Evolutionary conservation across 805 yeast species (phyloP).

Genomic region (Middelhovenomyces tepae): DNA sequence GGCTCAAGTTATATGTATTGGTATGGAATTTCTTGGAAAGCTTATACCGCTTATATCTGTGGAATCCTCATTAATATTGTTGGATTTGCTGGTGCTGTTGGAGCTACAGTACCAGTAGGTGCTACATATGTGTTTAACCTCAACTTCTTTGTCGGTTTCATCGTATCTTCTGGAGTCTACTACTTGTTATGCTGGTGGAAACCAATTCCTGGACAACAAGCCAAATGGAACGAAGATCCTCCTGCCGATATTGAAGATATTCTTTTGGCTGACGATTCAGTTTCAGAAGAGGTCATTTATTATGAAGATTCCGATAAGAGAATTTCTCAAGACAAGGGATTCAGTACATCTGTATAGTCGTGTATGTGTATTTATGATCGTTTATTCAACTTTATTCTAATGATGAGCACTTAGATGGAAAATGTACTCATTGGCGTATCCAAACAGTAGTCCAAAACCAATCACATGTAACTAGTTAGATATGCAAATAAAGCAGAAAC

Average conservation of each 20-base stretch:
- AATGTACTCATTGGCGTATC: slow-evolving; percentile 90
- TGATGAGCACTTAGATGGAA: slow-evolving; percentile 50
- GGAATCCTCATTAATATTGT: slow-evolving; percentile 80
- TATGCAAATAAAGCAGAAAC: slow-evolving; percentile 9
- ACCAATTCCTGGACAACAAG: background rate
- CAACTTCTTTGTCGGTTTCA: slow-evolving; percentile 71
- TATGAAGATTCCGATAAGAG: slow-evolving; percentile 81
- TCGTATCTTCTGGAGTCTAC: slow-evolving; percentile 48
- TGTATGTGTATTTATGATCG: background rate
- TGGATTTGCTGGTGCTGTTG: slow-evolving; percentile 78
- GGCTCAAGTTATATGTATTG: slow-evolving; percentile 50
- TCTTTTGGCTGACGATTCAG: slow-evolving; percentile 1
- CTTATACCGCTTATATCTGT: slow-evolving; percentile 65
- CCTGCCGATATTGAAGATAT: background rate
- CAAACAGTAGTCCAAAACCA: slow-evolving; percentile 56
- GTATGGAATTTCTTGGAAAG: slow-evolving; percentile 77
- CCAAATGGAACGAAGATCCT: background rate
- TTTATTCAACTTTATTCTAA: slow-evolving; percentile 2
- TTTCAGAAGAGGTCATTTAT: slow-evolving; percentile 96
- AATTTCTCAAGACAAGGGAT: no score
- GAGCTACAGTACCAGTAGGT: slow-evolving; percentile 68
- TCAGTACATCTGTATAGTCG: no score
- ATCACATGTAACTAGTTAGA: slow-evolving; percentile 58
- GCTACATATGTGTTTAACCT: slow-evolving; percentile 66
- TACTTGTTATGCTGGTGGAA: slow-evolving; percentile 35